These are phyloP conservation scores for Cyclotella baltica DNA, from an alignment of 108 stramenopile species.

Conservation along the genomic window DNA sequence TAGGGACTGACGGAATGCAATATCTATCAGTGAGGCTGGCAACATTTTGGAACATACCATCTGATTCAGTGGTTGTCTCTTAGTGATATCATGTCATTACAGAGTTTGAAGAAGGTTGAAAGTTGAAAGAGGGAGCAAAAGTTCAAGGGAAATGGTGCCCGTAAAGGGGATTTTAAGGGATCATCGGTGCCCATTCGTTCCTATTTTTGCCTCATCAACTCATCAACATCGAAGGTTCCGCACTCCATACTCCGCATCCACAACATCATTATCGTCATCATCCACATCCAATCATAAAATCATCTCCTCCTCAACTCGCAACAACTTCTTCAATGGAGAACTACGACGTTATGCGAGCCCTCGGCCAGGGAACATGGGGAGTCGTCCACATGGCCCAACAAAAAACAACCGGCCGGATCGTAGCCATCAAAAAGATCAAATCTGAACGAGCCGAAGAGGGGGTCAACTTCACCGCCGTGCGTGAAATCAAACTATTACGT, in stretches of 20 bases:
- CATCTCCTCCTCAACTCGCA: not conserved
- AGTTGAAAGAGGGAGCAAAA: not conserved
- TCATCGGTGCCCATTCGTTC: too few relatives aligned
- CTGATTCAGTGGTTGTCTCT: too few relatives aligned
- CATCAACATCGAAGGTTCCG: too few relatives aligned
- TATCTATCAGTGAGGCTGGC: too few relatives aligned
- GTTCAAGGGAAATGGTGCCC: not conserved
- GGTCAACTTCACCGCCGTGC: slow-evolving; percentile 93
- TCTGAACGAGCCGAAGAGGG: slow-evolving; percentile 88
- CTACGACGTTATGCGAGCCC: slow-evolving; percentile 82
- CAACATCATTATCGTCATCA: too few relatives aligned
- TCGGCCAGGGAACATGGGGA: slow-evolving; percentile 95
- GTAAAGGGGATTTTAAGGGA: not conserved
- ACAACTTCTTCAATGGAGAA: slow-evolving; percentile 73
- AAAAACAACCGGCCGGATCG: slow-evolving; percentile 81
- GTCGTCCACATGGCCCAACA: slow-evolving; percentile 92
- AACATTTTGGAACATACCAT: too few relatives aligned
- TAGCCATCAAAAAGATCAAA: slow-evolving; percentile 95
- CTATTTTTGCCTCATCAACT: too few relatives aligned
- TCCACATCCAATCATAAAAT: too few relatives aligned
- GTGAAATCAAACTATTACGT: slow-evolving; percentile 94
- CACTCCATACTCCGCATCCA: too few relatives aligned
- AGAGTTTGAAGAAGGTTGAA: too few relatives aligned
- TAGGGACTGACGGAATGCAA: too few relatives aligned
- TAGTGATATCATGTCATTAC: too few relatives aligned